Base-by-base conservation (phyloP, 805 yeast genomes). In the Pichia membranifaciens region DNA sequence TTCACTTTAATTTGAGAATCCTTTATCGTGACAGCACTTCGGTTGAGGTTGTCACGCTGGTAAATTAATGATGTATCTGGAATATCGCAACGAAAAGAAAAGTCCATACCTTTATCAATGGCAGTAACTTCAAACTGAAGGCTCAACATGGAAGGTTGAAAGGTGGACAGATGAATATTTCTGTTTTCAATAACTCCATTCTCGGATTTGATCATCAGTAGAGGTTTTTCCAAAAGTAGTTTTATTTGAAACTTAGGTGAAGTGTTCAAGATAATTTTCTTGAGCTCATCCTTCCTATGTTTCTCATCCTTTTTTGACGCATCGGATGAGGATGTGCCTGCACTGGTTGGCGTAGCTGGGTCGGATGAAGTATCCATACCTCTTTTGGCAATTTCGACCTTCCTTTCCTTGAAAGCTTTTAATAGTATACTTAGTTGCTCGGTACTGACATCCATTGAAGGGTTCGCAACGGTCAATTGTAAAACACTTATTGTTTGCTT, bases 361-460 rank as follows among this genome's bases (percentile, higher is more conserved):
- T n/a, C 29, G 29, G 29, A 25, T 8, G 29, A 25, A 25, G 15
- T 35, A 5, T 34, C 23, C 8, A 16, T 12, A 7, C n/a, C 17
- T 7, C 29, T n/a, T 10, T 18, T 16, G 12, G 20, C 10, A 18
- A 9, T 3, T 15, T 34, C 28, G 25, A 13, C 6, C 3, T 20
- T 20, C 6, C n/a, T 43, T 34, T 36, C 38, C 15, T 25, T 32
- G 18, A 29, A 43, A 37, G 39, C 16, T 20, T 33, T 20, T 1
- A 67, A 58, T 31, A 69, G 57, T 17, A 69, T 58, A 1, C 72
- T 65, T 2, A 72, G 53, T 41, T 73, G 69, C 12, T 62, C 62
- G 4, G 72, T 62, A 28, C 73, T 69, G 21, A 73, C 54, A 52
- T 75, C 80, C n/a, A 25, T 25, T 25, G 29, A 25, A 25, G 7